Base-by-base conservation (phyloP, 2,329 filamentous ascomycete species). In the Cryoendolithus antarcticus region DNA sequence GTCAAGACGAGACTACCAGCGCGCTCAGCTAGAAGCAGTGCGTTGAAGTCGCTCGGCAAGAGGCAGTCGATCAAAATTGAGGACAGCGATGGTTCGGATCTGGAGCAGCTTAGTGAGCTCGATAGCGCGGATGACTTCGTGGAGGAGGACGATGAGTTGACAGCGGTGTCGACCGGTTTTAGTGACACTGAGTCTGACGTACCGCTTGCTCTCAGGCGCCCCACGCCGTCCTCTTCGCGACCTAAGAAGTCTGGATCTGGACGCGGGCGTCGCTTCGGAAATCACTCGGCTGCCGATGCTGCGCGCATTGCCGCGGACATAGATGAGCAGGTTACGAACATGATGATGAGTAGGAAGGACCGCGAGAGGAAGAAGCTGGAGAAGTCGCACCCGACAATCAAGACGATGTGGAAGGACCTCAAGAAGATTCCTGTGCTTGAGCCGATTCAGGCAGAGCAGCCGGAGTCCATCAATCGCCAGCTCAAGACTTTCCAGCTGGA, bases 401-500 rank as follows among this genome's bases (percentile, higher is more conserved):
- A 63, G 32, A 84, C 78, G 0, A 93, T 96, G 84, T 98, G 91
- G 91, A 61, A 73, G 3, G 75, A 82, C 15, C 66, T 96, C 2
- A 68, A 80, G 56, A 69, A 75, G 1, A 71, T 80, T 48, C 74
- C 82, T 1, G 64, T 79, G 11, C 74, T 95, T 45, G 72, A 75
- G 48, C 70, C 69, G 45, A 64, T 74, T 44, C 69, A 69, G 46
- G 82, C 81, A 28, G 64, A 72, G 42, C 86, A 93, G 54, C 91
- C 91, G 3, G 57, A 63, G 6, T 77, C 72, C 3, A 95, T 98
- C 47, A 84, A 74, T 37, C 81, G 89, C 30, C 80, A 79, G 40
- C 70, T 98, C 46, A 95, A 98, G 60, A 80, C 82, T 1, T 98
- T 96, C 58, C 91, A 98, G 56, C 77, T 94, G 4, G 82, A 95